Conservation (phyloP, 805 yeast genomes). For the Cyberlindnera euphorbiiphila region DNA sequence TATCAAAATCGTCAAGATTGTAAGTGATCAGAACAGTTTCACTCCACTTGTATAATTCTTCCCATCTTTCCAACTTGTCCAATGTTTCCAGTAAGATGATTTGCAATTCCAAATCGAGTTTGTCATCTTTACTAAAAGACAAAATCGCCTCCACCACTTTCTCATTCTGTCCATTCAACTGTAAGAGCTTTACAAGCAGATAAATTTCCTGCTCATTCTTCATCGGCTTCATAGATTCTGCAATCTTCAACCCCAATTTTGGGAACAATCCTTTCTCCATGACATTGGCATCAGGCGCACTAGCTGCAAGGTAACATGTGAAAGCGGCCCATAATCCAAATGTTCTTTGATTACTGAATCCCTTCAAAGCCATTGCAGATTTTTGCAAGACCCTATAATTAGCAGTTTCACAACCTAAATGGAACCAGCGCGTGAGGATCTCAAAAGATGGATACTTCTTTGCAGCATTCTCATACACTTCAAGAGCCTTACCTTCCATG, state of each 20-base stretch:
- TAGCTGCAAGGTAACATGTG: conserved; percentile 42
- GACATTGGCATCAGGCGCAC: conserved; percentile 31
- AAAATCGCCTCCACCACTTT: conserved; percentile 32
- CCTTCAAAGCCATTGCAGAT: conserved; percentile 43
- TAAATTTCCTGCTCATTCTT: conserved; percentile 61
- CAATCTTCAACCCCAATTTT: conserved; percentile 53
- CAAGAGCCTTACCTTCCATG: conserved; percentile 37
- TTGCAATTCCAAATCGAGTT: conserved; percentile 59
- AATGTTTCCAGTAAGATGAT: conserved; percentile 49
- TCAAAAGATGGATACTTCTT: conserved; percentile 51
- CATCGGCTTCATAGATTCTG: conserved; percentile 50
- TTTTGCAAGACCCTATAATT: conserved; percentile 54
- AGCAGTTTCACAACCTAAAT: conserved; percentile 41
- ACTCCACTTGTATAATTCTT: conserved; percentile 38
- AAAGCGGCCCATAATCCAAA: conserved; percentile 55
- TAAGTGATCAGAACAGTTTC: conserved; percentile 40
- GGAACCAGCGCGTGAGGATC: conserved; percentile 55
- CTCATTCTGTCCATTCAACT: conserved; percentile 27
- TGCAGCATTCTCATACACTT: conserved; percentile 54
- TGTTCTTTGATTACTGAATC: conserved; percentile 33
- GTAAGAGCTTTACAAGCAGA: conserved; percentile 50
- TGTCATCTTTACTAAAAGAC: conserved; percentile 31
- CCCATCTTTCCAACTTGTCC: conserved; percentile 39
- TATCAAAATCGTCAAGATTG: conserved; percentile 68
- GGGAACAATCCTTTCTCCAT: conserved; percentile 53